Evolutionary conservation across 768 basidiomycete genomes (phyloP), one percentile per base, ranked within the genome.

Genomic region (Hemileccinum rubropunctum): DNA sequence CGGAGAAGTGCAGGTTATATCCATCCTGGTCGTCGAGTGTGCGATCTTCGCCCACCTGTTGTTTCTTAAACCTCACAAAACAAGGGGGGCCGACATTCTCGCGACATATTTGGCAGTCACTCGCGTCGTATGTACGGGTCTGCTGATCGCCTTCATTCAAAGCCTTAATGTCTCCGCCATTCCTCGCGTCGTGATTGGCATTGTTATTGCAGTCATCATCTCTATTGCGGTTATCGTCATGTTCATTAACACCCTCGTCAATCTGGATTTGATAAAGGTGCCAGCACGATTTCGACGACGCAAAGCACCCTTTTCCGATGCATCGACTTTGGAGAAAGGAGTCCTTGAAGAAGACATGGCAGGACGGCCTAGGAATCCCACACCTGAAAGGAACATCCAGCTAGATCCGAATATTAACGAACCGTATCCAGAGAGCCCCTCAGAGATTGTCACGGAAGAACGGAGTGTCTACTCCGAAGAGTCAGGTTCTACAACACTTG

Each of bases 111-210:
- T 94, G 26, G 77, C 81, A 35, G 72, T 87, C 56, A 77, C 83
- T 11, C 79, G 92, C 23, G 70, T 95, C 8, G 72, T 84, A 11
- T 84, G 81, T 48, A 82, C 84, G 23, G 86, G 82, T 6, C 64
- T 92, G 18, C 71, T 89, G 72, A 78, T 95, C 53, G 81, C 89
- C 0, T 97, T 94, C 66, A 70, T 91, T 41, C 77, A 88, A 54
- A 71, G 68, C 9, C 62, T 93, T 21, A 66, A 74, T 6, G 76
- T 94, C 30, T 69, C 75, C 15, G 75, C 92, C 35, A 95, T 95
- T 58, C 84, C 88, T 1, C 81, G 92, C 17, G 86, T 89, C 2
- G 84, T 80, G 30, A 84, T 97, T 48, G 92, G 91, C 18, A 76
- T 88, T 49, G 77, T 91, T 53, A 75, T 82, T 34, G 81, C 84